Evolutionary conservation across 306 rosid species (phyloP), one percentile per base, ranked within the genome.

Genomic region (Gleditsia sinensis): DNA sequence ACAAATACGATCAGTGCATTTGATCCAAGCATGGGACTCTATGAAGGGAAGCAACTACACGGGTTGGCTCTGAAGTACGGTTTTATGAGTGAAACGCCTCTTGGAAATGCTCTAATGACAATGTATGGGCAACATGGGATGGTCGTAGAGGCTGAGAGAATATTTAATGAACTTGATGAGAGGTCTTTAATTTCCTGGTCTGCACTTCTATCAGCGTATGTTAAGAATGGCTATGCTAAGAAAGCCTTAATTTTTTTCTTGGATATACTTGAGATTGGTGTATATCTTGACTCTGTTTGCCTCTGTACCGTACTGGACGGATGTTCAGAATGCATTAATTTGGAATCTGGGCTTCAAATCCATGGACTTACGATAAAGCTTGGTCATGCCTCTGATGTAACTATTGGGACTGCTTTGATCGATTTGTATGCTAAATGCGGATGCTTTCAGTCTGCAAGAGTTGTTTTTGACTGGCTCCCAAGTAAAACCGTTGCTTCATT

Each of bases 171-270:
- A 58, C 58, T 81, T 71, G 78, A 63, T 1, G 58, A 56, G 46
- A 86, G 37, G 74, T 71, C 80, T 71, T 83, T 82, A 69, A 79
- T 84, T 50, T 80, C 87, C 40, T 87, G 87, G 87, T 84, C 85
- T 1, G 75, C 85, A 34, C 69, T 84, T 49, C 27, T 80, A 3
- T 80, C 85, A 25, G 78, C 70, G 19, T 79, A 65, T 39, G 78
- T 84, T 43, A 84, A 56, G 42, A 87, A 76, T 9, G 74, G 71
- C 9, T 30, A 45, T 66, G 30, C 71, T 59, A 48, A 34, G 21
- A 75, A 42, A 75, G 81, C 84, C 37, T 42, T 82, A 25, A 40
- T 57, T 13, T 34, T 75, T 67, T 77, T 87, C 82, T 8, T 58
- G 58, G 64, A 72, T 63, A 72, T 82, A 72, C 84, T 82, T 67